These are phyloP conservation scores for Fusarium chuoi DNA, from an alignment of 2,329 filamentous ascomycete species.

Conservation along the genomic window DNA sequence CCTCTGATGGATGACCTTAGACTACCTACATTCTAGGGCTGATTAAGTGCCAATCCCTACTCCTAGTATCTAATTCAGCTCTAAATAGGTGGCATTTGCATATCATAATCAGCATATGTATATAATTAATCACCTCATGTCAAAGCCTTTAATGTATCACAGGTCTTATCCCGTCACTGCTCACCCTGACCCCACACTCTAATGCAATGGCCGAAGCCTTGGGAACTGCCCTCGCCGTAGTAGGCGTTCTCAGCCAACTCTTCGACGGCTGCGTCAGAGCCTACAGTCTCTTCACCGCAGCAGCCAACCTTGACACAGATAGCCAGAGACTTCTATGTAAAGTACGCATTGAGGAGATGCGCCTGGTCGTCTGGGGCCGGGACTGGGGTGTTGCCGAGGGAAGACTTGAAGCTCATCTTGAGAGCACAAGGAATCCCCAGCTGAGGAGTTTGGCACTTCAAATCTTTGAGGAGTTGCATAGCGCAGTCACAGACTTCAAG, in stretches of 20 bases:
- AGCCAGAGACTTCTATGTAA: conserved; percentile 58
- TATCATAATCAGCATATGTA: not conserved
- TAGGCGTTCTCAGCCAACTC: conserved; percentile 58
- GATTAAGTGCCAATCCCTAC: conserved; percentile 21
- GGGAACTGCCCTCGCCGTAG: conserved; percentile 56
- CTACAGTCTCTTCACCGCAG: conserved; percentile 57
- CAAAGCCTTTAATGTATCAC: not conserved
- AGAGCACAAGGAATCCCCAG: conserved; percentile 50
- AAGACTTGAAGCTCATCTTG: conserved; percentile 54
- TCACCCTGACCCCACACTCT: not conserved
- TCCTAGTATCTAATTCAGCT: not conserved
- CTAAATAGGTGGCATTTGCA: not conserved
- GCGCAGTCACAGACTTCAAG: conserved; percentile 57
- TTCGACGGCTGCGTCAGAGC: conserved; percentile 60
- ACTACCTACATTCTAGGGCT: not conserved
- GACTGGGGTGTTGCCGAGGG: conserved; percentile 61
- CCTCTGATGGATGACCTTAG: not conserved
- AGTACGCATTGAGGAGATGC: conserved; percentile 61
- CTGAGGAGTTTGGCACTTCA: conserved; percentile 53
- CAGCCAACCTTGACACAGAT: conserved; percentile 55
- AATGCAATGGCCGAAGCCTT: conserved; percentile 51
- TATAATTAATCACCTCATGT: not conserved
- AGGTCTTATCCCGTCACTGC: conserved; percentile 1
- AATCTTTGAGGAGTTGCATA: conserved; percentile 56
- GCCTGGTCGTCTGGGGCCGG: conserved; percentile 58